phyloP scores from a whole-genome alignment of 805 yeast genomes.

The Cyberlindnera galapagoensis region DNA sequence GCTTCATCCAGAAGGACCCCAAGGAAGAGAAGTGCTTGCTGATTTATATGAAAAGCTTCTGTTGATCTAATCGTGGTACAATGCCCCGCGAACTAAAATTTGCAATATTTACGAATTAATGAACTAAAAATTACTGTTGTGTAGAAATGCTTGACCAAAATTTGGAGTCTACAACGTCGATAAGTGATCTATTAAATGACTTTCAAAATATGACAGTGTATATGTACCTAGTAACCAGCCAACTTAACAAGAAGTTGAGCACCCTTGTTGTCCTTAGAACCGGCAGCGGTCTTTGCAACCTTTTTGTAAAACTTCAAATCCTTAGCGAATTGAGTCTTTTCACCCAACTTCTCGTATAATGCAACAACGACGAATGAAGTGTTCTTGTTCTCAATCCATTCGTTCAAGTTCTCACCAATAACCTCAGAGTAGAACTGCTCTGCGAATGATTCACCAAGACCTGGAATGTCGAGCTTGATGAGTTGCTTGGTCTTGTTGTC shows the following conservation, averaged over 20 bases:
- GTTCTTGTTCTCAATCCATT: slow-evolving; percentile 63
- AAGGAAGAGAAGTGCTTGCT: background rate
- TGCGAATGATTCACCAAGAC: slow-evolving; percentile 57
- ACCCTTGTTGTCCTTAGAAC: slow-evolving; percentile 52
- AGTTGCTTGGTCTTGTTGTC: slow-evolving; percentile 53
- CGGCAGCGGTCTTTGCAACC: slow-evolving; percentile 33
- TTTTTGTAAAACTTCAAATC: slow-evolving; percentile 47
- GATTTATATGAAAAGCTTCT: slow-evolving; percentile 2
- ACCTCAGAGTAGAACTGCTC: slow-evolving; percentile 44
- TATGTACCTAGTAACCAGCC: slow-evolving; percentile 17
- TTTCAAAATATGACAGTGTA: no score
- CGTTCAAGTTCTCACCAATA: slow-evolving; percentile 39
- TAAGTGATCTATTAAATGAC: no score
- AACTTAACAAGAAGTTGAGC: slow-evolving; percentile 44
- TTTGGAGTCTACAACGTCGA: no score
- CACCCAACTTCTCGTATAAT: slow-evolving; percentile 57
- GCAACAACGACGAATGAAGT: slow-evolving; percentile 83
- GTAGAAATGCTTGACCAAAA: no score
- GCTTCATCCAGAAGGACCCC: slow-evolving; percentile 3
- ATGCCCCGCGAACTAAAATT: no score
- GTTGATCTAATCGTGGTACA: no score
- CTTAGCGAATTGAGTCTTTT: slow-evolving; percentile 43
- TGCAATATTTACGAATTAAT: no score
- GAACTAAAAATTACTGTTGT: no score
- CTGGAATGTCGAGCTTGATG: slow-evolving; percentile 38